Percentiles rank a stretch among this genome's conserved stretches.
phyloP scores from a whole-genome alignment of 2,329 filamentous ascomycete species.

The Alternaria sp. region DNA sequence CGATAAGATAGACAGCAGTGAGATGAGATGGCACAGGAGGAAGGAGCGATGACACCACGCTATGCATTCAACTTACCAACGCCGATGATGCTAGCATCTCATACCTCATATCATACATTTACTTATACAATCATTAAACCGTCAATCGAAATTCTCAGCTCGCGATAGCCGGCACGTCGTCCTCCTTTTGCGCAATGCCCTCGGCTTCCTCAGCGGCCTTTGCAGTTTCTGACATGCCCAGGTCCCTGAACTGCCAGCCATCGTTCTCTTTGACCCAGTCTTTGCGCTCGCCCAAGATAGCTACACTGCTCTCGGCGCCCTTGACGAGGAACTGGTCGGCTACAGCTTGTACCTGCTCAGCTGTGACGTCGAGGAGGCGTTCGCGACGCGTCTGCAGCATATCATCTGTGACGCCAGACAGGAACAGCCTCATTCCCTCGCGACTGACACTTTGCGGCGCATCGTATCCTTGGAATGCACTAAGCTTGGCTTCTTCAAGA shows the following conservation, averaged over 20 bases:
- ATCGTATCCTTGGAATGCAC: slow-evolving; percentile 90
- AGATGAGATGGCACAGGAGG: slow-evolving; percentile 1
- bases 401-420: slow-evolving; percentile 82
- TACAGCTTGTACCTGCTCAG: slow-evolving; percentile 77
- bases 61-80: slow-evolving; percentile 23
- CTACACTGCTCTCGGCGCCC: slow-evolving; percentile 66
- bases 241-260: slow-evolving; percentile 76
- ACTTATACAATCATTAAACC: slow-evolving; percentile 15
- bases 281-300: slow-evolving; percentile 83
- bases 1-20: not conserved
- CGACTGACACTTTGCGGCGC: slow-evolving; percentile 85
- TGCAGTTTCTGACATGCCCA: slow-evolving; percentile 62
- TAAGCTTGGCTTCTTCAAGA: slow-evolving; percentile 94
- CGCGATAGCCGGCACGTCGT: slow-evolving; percentile 17
- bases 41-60: slow-evolving; percentile 5
- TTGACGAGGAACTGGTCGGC: slow-evolving; percentile 84
- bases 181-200: slow-evolving; percentile 22
- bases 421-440: slow-evolving; percentile 85
- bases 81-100: slow-evolving; percentile 20
- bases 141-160: not conserved
- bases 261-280: slow-evolving; percentile 69
- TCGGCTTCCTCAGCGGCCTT: slow-evolving; percentile 30
- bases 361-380: slow-evolving; percentile 83
- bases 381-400: slow-evolving; percentile 88
- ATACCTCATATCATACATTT: slow-evolving; percentile 15